A percentile compares a stretch with the other conserved stretches of the same genome.
These are phyloP conservation scores for Penicillium sp. DNA, from an alignment of 2,329 filamentous ascomycete genomes.

Conservation along the genomic window DNA sequence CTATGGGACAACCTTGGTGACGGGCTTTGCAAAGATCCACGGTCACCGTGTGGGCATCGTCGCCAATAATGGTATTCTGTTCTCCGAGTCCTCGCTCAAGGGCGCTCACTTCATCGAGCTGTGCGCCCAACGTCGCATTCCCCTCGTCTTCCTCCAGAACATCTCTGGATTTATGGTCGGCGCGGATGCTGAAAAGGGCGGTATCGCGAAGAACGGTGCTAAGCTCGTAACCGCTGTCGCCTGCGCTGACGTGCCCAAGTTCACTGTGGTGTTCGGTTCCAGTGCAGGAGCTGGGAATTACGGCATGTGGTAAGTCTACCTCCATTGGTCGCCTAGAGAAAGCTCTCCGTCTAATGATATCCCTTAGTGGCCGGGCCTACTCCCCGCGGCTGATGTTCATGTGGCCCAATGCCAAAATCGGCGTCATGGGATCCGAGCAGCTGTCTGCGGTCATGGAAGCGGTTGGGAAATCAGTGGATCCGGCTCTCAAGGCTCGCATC, in stretches of 20 bases:
- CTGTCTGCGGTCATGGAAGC: conserved; percentile 90
- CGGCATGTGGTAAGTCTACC: conserved; percentile 72
- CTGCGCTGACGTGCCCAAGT: conserved; percentile 91
- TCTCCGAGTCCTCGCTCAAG: conserved; percentile 84
- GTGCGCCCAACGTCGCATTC: conserved; percentile 83
- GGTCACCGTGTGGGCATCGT: conserved; percentile 89
- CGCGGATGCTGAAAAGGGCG: conserved; percentile 82
- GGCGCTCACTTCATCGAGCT: conserved; percentile 97
- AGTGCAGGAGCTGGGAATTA: conserved; percentile 96
- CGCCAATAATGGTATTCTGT: conserved; percentile 93
- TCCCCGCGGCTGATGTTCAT: conserved; percentile 89
- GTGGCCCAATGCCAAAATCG: conserved; percentile 96
- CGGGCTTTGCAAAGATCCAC: conserved; percentile 86
- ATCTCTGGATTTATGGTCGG: conserved; percentile 99
- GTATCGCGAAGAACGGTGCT: conserved; percentile 96
- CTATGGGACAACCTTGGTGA: conserved; percentile 86
- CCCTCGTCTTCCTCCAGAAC: conserved; percentile 91
- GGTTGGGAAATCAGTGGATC: conserved; percentile 79
- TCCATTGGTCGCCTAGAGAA: background rate
- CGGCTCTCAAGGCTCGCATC: conserved; percentile 76
- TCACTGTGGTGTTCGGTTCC: conserved; percentile 92
- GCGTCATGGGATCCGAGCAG: conserved; percentile 95
- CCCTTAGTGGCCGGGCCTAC: conserved; percentile 76
- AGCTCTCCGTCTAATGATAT: conserved; percentile 4
- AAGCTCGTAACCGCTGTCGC: conserved; percentile 95